Evolutionary conservation across 2,329 filamentous ascomycete genomes (phyloP).

Genomic region (Dactylellina parvicollis): DNA sequence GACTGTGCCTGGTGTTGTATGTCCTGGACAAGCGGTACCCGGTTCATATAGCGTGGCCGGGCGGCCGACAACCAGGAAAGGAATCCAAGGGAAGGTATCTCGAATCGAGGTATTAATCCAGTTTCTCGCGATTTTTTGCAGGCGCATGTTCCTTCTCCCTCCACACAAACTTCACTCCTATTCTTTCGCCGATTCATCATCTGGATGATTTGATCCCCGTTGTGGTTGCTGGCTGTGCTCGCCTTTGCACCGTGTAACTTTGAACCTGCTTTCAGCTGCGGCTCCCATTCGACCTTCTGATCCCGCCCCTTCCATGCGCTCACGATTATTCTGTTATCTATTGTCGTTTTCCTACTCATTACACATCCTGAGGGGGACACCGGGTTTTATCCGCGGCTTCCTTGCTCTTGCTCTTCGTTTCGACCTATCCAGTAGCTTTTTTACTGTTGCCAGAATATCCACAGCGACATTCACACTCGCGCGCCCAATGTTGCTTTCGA

Average conservation of each 20-base stretch:
- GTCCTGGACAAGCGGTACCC: constrained; percentile 40
- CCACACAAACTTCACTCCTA: constrained; percentile 4
- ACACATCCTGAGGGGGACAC: background rate
- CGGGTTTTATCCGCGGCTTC: no score
- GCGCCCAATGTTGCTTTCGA: background rate
- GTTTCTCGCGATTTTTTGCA: background rate
- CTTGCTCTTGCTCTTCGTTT: constrained; percentile 4
- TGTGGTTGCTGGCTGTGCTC: constrained; percentile 24
- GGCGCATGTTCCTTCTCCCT: constrained; percentile 8
- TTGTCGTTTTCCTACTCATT: background rate
- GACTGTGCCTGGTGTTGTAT: constrained; percentile 28
- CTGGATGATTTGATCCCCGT: background rate
- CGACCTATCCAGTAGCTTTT: background rate
- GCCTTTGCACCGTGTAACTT: constrained; percentile 32
- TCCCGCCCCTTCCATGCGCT: background rate
- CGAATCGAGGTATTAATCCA: constrained; percentile 37
- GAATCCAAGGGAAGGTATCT: constrained; percentile 10
- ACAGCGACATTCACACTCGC: constrained; percentile 4
- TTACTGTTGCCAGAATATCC: constrained; percentile 11
- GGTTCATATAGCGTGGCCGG: constrained; percentile 43
- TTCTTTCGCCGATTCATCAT: background rate
- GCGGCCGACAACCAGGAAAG: constrained; percentile 13
- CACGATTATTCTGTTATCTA: no score
- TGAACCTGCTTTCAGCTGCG: constrained; percentile 34
- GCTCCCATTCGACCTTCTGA: constrained; percentile 1